These are phyloP conservation scores for Stagonosporopsis chrysanthemi DNA, from an alignment of 2,329 filamentous ascomycete species.

Conservation along the genomic window DNA sequence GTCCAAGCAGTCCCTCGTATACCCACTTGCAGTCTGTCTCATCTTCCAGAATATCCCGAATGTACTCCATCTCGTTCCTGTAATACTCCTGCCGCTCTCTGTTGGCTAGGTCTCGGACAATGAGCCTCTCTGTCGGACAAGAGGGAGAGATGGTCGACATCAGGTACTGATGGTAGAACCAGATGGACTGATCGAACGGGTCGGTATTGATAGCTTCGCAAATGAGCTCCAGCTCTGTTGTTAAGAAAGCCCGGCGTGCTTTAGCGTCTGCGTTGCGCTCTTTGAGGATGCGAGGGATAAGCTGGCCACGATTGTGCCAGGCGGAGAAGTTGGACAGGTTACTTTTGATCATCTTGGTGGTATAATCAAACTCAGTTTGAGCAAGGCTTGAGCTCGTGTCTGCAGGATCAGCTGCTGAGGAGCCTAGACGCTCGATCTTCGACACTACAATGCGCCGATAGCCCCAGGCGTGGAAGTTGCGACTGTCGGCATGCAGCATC, in stretches of 20 bases:
- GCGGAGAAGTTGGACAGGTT: slow-evolving; percentile 96
- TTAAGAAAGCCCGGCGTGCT: slow-evolving; percentile 73
- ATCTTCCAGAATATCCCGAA: slow-evolving; percentile 71
- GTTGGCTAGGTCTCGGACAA: slow-evolving; percentile 69
- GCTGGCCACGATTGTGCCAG: slow-evolving; percentile 88
- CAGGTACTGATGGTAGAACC: slow-evolving; percentile 95
- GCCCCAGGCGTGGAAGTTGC: slow-evolving; percentile 97
- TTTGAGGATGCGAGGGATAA: slow-evolving; percentile 78
- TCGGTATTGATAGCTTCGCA: slow-evolving; percentile 84
- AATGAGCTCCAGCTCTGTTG: slow-evolving; percentile 78
- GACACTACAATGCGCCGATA: slow-evolving; percentile 82
- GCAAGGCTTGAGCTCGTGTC: slow-evolving; percentile 64
- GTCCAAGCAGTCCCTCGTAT: slow-evolving; percentile 84
- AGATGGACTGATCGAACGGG: slow-evolving; percentile 92
- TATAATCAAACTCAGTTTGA: slow-evolving; percentile 86
- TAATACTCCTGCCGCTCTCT: slow-evolving; percentile 72
- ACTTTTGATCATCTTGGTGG: slow-evolving; percentile 82
- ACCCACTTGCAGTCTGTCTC: slow-evolving; percentile 84
- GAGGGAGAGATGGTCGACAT: slow-evolving; percentile 68
- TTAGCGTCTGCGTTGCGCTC: slow-evolving; percentile 71
- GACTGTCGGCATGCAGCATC: slow-evolving; percentile 84
- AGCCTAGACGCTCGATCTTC: slow-evolving; percentile 69
- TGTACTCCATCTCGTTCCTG: slow-evolving; percentile 73
- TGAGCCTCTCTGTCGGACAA: slow-evolving; percentile 61
- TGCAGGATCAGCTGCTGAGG: not conserved